Conservation (phyloP, 2,329 filamentous ascomycete species). For the Phaeoacremonium minimum region DNA sequence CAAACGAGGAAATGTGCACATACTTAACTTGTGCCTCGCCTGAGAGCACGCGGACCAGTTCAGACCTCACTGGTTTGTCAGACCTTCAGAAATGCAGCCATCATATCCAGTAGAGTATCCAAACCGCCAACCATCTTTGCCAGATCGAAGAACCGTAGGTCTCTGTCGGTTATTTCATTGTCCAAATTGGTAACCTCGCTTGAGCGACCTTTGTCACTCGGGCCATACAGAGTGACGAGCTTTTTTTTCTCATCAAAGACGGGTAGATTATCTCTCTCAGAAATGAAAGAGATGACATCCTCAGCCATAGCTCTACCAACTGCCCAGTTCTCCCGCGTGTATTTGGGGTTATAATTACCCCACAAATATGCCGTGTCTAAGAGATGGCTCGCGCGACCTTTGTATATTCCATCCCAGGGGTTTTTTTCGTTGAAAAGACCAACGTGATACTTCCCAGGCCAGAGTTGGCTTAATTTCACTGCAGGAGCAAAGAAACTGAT, state of each 20-base stretch:
- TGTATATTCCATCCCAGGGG: constrained; percentile 37
- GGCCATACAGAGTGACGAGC: background rate
- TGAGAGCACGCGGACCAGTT: too few species aligned
- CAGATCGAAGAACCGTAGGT: background rate
- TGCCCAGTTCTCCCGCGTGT: constrained; percentile 24
- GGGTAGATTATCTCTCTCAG: background rate
- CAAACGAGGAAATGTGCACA: too few species aligned
- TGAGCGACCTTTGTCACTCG: background rate
- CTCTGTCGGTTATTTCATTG: background rate
- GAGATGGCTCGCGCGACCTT: constrained; percentile 35
- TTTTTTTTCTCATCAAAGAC: background rate
- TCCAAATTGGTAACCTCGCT: background rate
- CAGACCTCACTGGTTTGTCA: too few species aligned
- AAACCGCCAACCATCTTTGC: background rate
- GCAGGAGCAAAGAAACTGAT: background rate
- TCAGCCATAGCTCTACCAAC: constrained; percentile 26
- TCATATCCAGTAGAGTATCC: background rate
- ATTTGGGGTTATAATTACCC: constrained; percentile 36
- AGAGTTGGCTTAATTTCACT: background rate
- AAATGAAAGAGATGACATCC: constrained; percentile 29
- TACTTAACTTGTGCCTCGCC: too few species aligned
- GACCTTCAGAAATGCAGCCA: background rate
- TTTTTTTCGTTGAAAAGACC: constrained; percentile 41
- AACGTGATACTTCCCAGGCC: background rate
- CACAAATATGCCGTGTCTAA: constrained; percentile 38